phyloP scores from a whole-genome alignment of 768 basidiomycete genomes.

The Fomitopsis pulvina region DNA sequence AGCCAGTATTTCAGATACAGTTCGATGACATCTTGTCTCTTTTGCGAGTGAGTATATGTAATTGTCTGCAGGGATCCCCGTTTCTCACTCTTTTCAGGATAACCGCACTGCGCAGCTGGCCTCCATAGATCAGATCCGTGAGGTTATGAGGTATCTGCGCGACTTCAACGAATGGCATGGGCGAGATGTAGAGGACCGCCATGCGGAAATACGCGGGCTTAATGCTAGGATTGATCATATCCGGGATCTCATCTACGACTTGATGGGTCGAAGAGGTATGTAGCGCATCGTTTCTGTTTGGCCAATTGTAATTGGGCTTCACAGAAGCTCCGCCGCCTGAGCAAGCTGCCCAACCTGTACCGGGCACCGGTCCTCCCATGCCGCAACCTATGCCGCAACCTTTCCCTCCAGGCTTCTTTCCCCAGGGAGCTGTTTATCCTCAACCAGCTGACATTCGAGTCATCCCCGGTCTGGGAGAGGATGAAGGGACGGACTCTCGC shows the following conservation, averaged over 20 bases:
- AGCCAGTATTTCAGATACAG: slow-evolving; percentile 60
- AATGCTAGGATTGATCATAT: slow-evolving; percentile 52
- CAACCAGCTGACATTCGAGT: not conserved
- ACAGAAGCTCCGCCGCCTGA: no score
- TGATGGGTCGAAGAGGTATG: slow-evolving; percentile 9
- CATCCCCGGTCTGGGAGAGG: slow-evolving; percentile 3
- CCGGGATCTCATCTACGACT: slow-evolving; percentile 19
- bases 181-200: slow-evolving; percentile 73
- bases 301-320: no score
- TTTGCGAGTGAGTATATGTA: slow-evolving; percentile 41
- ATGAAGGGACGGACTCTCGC: not conserved
- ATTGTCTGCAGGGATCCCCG: not conserved
- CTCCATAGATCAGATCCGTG: slow-evolving; percentile 72
- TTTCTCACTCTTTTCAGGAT: no score
- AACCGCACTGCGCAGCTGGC: slow-evolving; percentile 69
- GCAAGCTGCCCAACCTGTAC: no score
- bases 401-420: slow-evolving; percentile 8
- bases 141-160: slow-evolving; percentile 74
- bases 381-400: not conserved
- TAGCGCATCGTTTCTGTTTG: no score
- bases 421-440: not conserved
- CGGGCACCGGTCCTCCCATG: not conserved
- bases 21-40: slow-evolving; percentile 69
- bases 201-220: slow-evolving; percentile 63
- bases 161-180: slow-evolving; percentile 75